A percentile compares a stretch with the other conserved stretches of the same genome.
phyloP scores from a whole-genome alignment of 805 yeast species.

The Pichia ethanolica region DNA sequence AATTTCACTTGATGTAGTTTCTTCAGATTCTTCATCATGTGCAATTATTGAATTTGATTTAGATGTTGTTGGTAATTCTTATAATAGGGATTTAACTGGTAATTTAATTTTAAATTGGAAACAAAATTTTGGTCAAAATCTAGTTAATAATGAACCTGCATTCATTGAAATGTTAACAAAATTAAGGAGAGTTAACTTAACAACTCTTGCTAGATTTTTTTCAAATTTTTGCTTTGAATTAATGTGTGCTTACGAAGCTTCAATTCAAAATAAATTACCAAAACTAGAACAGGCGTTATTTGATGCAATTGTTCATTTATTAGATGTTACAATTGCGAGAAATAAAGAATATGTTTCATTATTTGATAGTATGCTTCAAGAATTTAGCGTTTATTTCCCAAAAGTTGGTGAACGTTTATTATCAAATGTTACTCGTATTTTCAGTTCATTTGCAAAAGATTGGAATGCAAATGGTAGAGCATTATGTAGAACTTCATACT shows the following conservation, averaged over 20 bases:
- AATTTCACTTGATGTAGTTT: constrained; percentile 35
- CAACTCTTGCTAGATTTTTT: constrained; percentile 51
- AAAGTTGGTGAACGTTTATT: constrained; percentile 45
- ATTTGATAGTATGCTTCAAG: constrained; percentile 42
- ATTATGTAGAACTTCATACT: constrained; percentile 49
- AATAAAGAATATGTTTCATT: constrained; percentile 55
- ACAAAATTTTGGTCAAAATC: constrained; percentile 35
- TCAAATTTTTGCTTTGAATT: constrained; percentile 42
- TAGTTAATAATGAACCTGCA: constrained; percentile 32
- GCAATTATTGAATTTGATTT: constrained; percentile 45
- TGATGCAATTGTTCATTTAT: constrained; percentile 50
- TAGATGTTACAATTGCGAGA: constrained; percentile 58
- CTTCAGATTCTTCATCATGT: constrained; percentile 36
- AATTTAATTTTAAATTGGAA: constrained; percentile 50
- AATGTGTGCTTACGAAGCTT: constrained; percentile 25
- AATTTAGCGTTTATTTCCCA: constrained; percentile 32
- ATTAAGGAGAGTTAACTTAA: constrained; percentile 47
- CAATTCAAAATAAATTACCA: constrained; percentile 14
- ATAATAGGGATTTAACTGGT: constrained; percentile 50
- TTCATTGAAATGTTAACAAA: constrained; percentile 40
- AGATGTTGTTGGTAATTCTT: constrained; percentile 62
- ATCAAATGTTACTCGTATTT: constrained; percentile 37
- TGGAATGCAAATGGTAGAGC: constrained; percentile 64
- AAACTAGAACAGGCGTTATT: constrained; percentile 33
- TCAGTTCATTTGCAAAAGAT: constrained; percentile 40